phyloP scores from a whole-genome alignment of 2,329 filamentous ascomycete genomes.

The Sclerotinia minor region DNA sequence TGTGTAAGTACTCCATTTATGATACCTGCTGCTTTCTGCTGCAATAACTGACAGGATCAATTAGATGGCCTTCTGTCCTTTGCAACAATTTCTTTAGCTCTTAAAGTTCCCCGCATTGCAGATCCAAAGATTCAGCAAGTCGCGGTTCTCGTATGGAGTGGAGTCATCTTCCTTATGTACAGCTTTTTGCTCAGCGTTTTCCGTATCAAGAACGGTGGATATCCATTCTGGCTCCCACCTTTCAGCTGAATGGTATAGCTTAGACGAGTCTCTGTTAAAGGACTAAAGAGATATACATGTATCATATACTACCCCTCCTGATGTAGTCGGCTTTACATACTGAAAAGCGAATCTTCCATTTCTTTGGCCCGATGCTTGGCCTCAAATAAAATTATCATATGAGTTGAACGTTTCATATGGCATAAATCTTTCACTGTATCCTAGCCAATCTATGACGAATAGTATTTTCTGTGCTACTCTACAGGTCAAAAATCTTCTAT shows the following conservation, averaged over 20 bases:
- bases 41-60: conserved; percentile 23
- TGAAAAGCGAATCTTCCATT: conserved; percentile 17
- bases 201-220: conserved; percentile 89
- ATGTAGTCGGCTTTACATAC: conserved; percentile 18
- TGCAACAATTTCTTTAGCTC: conserved; percentile 82
- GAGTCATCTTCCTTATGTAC: conserved; percentile 77
- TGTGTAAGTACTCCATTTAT: conserved; percentile 65
- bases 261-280: background rate
- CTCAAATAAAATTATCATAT: background rate
- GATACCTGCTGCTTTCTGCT: conserved; percentile 34
- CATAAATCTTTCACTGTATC: background rate
- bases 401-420: background rate
- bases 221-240: conserved; percentile 91
- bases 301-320: conserved; percentile 11
- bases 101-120: conserved; percentile 88
- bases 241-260: conserved; percentile 50
- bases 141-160: conserved; percentile 77
- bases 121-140: conserved; percentile 77
- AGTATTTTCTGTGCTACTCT: background rate
- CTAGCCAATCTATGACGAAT: background rate
- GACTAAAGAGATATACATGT: conserved; percentile 15
- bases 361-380: conserved; percentile 8
- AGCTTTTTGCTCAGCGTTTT: conserved; percentile 94
- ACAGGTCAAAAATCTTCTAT: background rate
- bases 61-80: conserved; percentile 80